phyloP scores from a whole-genome alignment of 352 stramenopile genomes.

The Phytophthora agathidicida region DNA sequence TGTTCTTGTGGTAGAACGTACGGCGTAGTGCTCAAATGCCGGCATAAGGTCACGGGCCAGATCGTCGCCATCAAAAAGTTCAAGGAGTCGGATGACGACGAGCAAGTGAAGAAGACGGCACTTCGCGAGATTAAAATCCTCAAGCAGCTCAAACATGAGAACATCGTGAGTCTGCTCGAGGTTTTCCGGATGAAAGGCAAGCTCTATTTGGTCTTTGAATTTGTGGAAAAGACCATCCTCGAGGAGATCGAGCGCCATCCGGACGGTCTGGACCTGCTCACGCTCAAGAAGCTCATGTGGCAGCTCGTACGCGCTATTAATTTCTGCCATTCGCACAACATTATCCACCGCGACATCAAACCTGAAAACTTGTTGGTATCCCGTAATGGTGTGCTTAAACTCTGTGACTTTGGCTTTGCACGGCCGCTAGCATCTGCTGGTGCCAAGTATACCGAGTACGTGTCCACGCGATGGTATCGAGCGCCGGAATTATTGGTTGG shows the following conservation, averaged over 20 bases:
- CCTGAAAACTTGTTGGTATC: conserved; percentile 95
- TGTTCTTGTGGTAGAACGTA: conserved; percentile 58
- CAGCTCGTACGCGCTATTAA: conserved; percentile 86
- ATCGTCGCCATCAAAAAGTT: conserved; percentile 94
- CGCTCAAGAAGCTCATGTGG: conserved; percentile 86
- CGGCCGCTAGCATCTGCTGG: conserved; percentile 66
- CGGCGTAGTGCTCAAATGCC: conserved; percentile 88
- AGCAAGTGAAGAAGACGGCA: conserved; percentile 90
- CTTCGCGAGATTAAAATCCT: conserved; percentile 86
- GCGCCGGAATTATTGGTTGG: conserved; percentile 93
- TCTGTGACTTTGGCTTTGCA: conserved; percentile 91
- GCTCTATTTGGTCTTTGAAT: conserved; percentile 90
- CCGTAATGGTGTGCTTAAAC: conserved; percentile 94
- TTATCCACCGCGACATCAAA: conserved; percentile 96
- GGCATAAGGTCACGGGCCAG: conserved; percentile 80
- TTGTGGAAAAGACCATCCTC: conserved; percentile 89
- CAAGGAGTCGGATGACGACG: conserved; percentile 90
- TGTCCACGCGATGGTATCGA: conserved; percentile 95
- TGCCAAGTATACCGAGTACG: conserved; percentile 89
- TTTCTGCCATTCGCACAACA: conserved; percentile 96
- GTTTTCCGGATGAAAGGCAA: conserved; percentile 87
- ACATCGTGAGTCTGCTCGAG: conserved; percentile 89
- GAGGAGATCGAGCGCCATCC: conserved; percentile 91
- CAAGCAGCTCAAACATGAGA: conserved; percentile 88
- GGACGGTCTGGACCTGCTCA: conserved; percentile 65